These are phyloP conservation scores for Macroventuria anomochaeta DNA, from an alignment of 2,329 filamentous ascomycete genomes.

Conservation along the genomic window DNA sequence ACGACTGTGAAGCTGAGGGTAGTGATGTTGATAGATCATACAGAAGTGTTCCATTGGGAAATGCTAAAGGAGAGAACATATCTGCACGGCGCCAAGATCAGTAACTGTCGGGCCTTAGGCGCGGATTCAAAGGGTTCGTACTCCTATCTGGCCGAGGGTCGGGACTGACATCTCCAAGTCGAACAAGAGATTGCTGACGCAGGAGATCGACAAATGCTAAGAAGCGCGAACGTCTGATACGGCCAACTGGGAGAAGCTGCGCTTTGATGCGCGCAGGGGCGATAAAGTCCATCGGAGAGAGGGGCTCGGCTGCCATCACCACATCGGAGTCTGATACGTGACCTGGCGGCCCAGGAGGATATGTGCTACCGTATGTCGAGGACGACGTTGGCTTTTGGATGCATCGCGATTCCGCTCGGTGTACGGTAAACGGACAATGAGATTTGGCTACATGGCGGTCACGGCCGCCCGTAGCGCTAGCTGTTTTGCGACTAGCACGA, in stretches of 20 bases:
- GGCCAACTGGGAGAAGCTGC: conserved; percentile 84
- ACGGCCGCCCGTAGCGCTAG: conserved; percentile 14
- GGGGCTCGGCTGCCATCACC: conserved; percentile 85
- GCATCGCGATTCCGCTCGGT: conserved; percentile 25
- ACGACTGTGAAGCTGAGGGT: conserved; percentile 78
- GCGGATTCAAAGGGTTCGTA: conserved; percentile 56
- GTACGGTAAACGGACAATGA: conserved; percentile 26
- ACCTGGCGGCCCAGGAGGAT: conserved; percentile 26
- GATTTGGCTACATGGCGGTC: conserved; percentile 34
- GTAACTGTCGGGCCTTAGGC: conserved; percentile 32
- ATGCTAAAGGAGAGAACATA: conserved; percentile 91
- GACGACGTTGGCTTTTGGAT: conserved; percentile 12
- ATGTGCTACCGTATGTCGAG: conserved; percentile 28
- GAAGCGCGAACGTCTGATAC: conserved; percentile 83
- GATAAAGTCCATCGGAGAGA: conserved; percentile 71
- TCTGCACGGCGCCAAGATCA: conserved; percentile 61
- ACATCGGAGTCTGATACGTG: conserved; percentile 48
- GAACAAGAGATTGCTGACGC: conserved; percentile 78
- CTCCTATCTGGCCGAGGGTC: conserved; percentile 86
- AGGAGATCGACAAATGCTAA: conserved; percentile 78
- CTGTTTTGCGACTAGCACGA: conserved; percentile 15
- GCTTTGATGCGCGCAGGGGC: conserved; percentile 90
- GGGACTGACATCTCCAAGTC: conserved; percentile 83
- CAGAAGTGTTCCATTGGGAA: conserved; percentile 82
- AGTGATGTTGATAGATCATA: conserved; percentile 85